Evolutionary conservation across 202 grass and related monocot genomes (phyloP), one percentile per base, ranked within the genome.

Genomic region (Saccharum hybrid): DNA sequence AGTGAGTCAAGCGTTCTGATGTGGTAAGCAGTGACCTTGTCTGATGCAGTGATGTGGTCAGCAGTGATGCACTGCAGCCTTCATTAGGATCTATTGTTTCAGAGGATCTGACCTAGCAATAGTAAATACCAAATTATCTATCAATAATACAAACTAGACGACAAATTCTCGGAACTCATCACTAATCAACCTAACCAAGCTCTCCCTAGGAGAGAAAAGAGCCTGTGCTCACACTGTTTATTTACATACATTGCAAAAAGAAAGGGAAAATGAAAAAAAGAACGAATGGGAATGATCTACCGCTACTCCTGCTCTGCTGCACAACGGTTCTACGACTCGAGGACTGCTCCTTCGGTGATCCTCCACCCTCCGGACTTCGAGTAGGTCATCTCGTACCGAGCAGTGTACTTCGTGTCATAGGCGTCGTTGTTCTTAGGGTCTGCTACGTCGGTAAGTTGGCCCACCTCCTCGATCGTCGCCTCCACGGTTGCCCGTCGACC

Each of bases 331-430:
- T 88, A 92, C 11, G 87, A 90, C 81, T 80, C 85, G 13, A 98
- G 92, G 33, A 98, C 90, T 1, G 89, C 91, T 3, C 96, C 96
- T 80, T 94, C 88, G 1, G 91, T 90, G 87, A 98, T 98, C 87
- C 88, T 98, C 96, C 96, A 98, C 33, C 89, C 87, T 71, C 89
- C 87, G 23, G 84, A 63, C 9, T 82, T 81, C 2, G 81, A 81
- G 73, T 84, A 82, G 23, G 46, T 5, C 91, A 96, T 90, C 83
- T 98, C 93, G 30, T 98, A 98, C 83, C 89, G 85, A 7, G 96
- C 78, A 1, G 85, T 86, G 82, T 98, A 98, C 34, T 30, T 85
- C 0, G 92, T 91, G 75, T 84, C 88, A 2, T 91, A 94, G 0
- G 80, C 90, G 37, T 92, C 91, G 2, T 90, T 85, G 74, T 90